Conservation (phyloP, 179 eudicot genomes). For the Heliamphora pulchella region DNA sequence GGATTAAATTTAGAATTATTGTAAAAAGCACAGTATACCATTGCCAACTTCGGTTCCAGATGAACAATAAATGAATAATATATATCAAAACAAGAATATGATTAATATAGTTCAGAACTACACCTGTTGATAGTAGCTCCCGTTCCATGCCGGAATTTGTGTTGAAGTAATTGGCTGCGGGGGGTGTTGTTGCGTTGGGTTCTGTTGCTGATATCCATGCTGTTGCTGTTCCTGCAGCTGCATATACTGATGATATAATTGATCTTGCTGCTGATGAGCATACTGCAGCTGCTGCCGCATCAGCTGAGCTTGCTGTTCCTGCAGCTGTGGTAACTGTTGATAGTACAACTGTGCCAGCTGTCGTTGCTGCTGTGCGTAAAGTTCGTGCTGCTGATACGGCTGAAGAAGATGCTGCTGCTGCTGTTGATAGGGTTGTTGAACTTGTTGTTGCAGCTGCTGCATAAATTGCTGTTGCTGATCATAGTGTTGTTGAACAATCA, state of each 20-base stretch:
- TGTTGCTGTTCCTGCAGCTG: slow-evolving; percentile 29
- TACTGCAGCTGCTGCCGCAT: slow-evolving; percentile 30
- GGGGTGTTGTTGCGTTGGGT: slow-evolving; percentile 15
- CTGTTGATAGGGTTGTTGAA: slow-evolving; percentile 27
- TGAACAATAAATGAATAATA: background rate
- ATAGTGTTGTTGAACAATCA: slow-evolving; percentile 33
- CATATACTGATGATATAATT: slow-evolving; percentile 27
- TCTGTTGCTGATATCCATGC: slow-evolving; percentile 25
- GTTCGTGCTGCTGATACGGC: slow-evolving; percentile 24
- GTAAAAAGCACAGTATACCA: background rate
- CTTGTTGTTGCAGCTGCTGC: slow-evolving; percentile 26
- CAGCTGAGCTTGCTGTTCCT: slow-evolving; percentile 18
- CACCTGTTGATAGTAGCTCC: slow-evolving; percentile 33
- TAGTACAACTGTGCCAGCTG: slow-evolving; percentile 28
- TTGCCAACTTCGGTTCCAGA: background rate
- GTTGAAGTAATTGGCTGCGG: slow-evolving; percentile 17
- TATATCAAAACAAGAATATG: background rate
- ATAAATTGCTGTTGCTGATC: slow-evolving; percentile 35
- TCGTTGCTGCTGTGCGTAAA: slow-evolving; percentile 30
- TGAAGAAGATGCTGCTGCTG: slow-evolving; percentile 30
- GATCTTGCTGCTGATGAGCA: slow-evolving; percentile 24
- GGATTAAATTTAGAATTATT: background rate
- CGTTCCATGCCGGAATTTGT: slow-evolving; percentile 9
- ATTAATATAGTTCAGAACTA: slow-evolving; percentile 6
- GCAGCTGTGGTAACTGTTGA: slow-evolving; percentile 18